These are phyloP conservation scores for Colletotrichum phormii DNA, from an alignment of 2,329 filamentous ascomycete species.

Conservation along the genomic window DNA sequence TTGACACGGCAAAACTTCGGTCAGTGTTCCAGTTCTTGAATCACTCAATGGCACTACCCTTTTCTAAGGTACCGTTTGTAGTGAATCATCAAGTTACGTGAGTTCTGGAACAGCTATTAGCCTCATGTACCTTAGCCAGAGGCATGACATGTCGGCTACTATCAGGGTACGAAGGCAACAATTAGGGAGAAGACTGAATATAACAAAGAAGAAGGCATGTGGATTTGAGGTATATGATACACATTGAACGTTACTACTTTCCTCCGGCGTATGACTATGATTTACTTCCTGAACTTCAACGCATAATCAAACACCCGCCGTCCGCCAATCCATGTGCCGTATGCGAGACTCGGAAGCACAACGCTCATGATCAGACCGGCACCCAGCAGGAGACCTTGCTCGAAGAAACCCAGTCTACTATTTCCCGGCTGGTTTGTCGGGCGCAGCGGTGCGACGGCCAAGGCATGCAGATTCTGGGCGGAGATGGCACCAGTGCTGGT, in stretches of 20 bases:
- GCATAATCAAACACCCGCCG: conserved; percentile 29
- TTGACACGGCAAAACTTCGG: background rate
- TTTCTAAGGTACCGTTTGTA: background rate
- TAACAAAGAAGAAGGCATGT: background rate
- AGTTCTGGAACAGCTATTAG: background rate
- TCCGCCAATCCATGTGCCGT: conserved; percentile 33
- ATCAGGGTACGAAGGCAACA: too few species aligned
- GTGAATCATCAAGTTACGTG: background rate
- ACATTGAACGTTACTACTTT: background rate
- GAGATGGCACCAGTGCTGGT: conserved; percentile 5
- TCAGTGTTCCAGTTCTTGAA: background rate
- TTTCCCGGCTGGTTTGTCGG: conserved; percentile 29
- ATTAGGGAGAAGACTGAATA: background rate
- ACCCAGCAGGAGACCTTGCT: conserved; percentile 27
- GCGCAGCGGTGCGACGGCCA: conserved; percentile 17
- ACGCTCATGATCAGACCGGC: conserved; percentile 31
- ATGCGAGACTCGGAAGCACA: conserved; percentile 23
- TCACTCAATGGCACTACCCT: background rate
- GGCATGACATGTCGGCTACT: background rate
- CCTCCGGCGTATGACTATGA: background rate
- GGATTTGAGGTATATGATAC: background rate
- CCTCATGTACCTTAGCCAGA: too few species aligned
- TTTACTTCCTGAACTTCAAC: conserved; percentile 11
- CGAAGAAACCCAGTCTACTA: conserved; percentile 29
- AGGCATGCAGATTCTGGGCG: background rate